phyloP scores from a whole-genome alignment of 495 filamentous ascomycete species.

The Neurospora sp. region DNA sequence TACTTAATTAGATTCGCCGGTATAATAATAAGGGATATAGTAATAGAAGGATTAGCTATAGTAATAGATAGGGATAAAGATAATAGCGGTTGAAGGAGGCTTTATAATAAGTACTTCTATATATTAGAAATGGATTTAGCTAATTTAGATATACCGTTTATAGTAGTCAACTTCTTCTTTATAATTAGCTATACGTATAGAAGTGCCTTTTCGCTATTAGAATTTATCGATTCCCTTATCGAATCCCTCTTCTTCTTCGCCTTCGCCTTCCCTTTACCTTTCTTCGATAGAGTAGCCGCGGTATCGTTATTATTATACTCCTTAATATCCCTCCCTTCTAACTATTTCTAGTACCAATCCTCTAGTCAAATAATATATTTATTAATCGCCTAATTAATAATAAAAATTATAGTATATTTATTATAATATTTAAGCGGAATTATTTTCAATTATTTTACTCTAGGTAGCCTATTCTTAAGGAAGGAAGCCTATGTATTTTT shows the following conservation, averaged over 20 bases:
- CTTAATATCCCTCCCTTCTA: neutral
- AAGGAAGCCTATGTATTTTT: neutral
- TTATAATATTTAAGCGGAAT: neutral
- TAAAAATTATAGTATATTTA: neutral
- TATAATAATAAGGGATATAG: no score
- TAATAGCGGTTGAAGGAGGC: neutral
- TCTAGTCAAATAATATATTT: neutral
- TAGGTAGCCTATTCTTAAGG: neutral
- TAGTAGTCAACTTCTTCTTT: neutral
- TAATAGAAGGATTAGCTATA: no score
- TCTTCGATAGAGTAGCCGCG: no score
- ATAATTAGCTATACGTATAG: neutral
- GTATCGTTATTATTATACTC: neutral
- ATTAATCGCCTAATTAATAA: neutral
- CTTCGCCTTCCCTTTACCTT: no score
- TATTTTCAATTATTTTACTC: neutral
- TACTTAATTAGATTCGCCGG: no score
- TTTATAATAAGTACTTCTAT: neutral
- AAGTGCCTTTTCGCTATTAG: no score
- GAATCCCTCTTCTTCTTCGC: no score
- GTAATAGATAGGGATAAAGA: neutral
- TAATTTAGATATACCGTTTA: neutral
- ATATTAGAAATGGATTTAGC: neutral
- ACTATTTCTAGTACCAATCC: neutral
- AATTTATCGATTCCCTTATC: no score